phyloP scores from a whole-genome alignment of 192 early-diverging fungal genomes.

The Geranomyces variabilis region DNA sequence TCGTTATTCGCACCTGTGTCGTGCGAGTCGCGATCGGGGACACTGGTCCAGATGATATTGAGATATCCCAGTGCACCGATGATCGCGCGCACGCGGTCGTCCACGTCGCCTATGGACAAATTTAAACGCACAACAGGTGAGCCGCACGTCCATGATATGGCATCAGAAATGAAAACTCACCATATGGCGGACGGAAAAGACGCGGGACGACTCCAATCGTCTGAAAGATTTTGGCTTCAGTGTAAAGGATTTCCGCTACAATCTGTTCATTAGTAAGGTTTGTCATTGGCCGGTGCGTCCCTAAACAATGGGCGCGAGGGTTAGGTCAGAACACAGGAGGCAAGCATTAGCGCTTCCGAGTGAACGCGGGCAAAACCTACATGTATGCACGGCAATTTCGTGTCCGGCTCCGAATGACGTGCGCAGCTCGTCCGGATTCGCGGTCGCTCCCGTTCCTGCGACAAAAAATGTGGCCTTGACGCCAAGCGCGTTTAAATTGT shows the following conservation, averaged over 20 bases:
- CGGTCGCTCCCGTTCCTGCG: conserved; percentile 18
- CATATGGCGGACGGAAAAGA: conserved; percentile 52
- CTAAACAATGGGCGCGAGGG: conserved; percentile 35
- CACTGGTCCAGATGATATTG: conserved; percentile 41
- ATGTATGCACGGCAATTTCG: conserved; percentile 54
- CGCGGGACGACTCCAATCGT: conserved; percentile 45
- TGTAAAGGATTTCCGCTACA: conserved; percentile 66
- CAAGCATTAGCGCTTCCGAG: neutral
- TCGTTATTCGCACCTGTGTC: conserved; percentile 1
- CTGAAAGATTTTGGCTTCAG: conserved; percentile 45
- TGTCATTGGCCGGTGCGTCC: conserved; percentile 67
- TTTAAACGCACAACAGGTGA: neutral
- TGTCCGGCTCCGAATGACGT: conserved; percentile 41
- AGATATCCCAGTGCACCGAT: conserved; percentile 57
- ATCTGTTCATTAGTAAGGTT: conserved; percentile 67
- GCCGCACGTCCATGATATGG: neutral
- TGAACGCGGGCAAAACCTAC: conserved; percentile 5
- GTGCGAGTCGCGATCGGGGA: conserved; percentile 7
- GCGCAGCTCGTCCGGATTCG: conserved; percentile 26
- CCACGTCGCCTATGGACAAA: conserved; percentile 67
- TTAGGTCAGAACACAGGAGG: neutral
- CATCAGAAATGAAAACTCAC: neutral
- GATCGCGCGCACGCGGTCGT: conserved; percentile 73
- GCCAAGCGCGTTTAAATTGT: conserved; percentile 1
- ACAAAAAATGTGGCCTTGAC: conserved; percentile 43